Evolutionary conservation across 2,329 filamentous ascomycete species (phyloP), one percentile per base, ranked within the genome.

Genomic region (Clonostachys rosea): DNA sequence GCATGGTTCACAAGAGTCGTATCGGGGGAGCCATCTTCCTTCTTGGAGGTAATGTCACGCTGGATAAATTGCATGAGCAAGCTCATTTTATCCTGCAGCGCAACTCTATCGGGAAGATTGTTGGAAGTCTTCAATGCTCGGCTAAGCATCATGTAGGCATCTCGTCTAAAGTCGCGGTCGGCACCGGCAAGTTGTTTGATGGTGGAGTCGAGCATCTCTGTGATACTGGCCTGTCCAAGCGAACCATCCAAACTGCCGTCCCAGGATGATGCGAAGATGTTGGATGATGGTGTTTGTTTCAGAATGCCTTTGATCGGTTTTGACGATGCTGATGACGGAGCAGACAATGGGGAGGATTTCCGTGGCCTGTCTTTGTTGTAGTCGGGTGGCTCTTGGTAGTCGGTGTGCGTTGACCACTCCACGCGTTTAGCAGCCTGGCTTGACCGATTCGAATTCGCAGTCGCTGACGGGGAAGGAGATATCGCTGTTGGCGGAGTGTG

Each of bases 131-230:
- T 88, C 56, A 96, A 72, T 5, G 86, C 84, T 34, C 83, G 79
- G 34, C 86, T 81, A 41, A 99, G 73, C 58, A 87, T 87, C 61
- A 85, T 83, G 59, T 99, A 97, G 43, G 91, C 89, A 68, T 99
- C 94, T 34, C 94, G 67, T 54, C 86, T 86, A 12, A 82, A 84
- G 48, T 83, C 79, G 46, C 86, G 77, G 54, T 91, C 87, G 33
- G 82, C 74, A 18, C 87, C 84, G 36, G 86, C 87, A 43, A 99
- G 77, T 66, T 94, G 87, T 65, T 89, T 85, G 35, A 90, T 78
- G 6, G 90, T 83, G 1, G 89, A 95, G 56, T 95, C 88, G 53
- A 97, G 70, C 85, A 96, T 94, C 56, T 83, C 83, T 53, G 79
- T 78, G 48, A 96, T 83, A 37, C 79, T 84, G 41, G 77, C 72